phyloP scores from a whole-genome alignment of 257 asterid genomes.

The Petrea volubilis region DNA sequence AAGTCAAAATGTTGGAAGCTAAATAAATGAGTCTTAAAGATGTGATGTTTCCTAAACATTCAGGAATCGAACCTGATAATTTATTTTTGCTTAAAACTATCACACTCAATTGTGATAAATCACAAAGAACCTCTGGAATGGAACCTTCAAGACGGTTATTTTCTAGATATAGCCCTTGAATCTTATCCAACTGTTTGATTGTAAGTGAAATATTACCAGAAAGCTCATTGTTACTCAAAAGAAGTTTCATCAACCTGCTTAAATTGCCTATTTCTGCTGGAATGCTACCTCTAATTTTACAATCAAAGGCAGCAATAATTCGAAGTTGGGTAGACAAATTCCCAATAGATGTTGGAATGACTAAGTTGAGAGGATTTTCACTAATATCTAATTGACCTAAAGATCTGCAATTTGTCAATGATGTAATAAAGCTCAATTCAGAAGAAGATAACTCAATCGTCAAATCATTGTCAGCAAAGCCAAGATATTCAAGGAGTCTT shows the following conservation, averaged over 20 bases:
- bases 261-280: conserved; percentile 34
- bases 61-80: too few relatives aligned
- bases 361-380: conserved; percentile 18
- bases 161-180: conserved; percentile 20
- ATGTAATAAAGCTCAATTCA: conserved; percentile 30
- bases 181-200: background rate
- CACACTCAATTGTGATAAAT: conserved; percentile 6
- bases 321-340: conserved; percentile 28
- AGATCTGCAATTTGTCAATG: conserved; percentile 35
- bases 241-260: too few relatives aligned
- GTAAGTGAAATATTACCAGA: conserved; percentile 25
- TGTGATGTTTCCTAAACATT: conserved; percentile 34
- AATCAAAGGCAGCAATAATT: background rate
- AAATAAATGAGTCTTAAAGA: conserved; percentile 30
- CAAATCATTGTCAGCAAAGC: too few relatives aligned
- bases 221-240: conserved; percentile 21
- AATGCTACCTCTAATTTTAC: conserved; percentile 20
- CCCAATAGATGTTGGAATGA: conserved; percentile 31
- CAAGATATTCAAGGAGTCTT: conserved; percentile 27
- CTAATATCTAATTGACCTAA: conserved; percentile 8
- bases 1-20: conserved; percentile 23
- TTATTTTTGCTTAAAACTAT: conserved; percentile 23
- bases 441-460: too few relatives aligned
- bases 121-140: conserved; percentile 25
- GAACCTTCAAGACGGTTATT: conserved; percentile 25